These are phyloP conservation scores for Bipolaris sorokiniana DNA, from an alignment of 2,329 filamentous ascomycete species.

Conservation along the genomic window DNA sequence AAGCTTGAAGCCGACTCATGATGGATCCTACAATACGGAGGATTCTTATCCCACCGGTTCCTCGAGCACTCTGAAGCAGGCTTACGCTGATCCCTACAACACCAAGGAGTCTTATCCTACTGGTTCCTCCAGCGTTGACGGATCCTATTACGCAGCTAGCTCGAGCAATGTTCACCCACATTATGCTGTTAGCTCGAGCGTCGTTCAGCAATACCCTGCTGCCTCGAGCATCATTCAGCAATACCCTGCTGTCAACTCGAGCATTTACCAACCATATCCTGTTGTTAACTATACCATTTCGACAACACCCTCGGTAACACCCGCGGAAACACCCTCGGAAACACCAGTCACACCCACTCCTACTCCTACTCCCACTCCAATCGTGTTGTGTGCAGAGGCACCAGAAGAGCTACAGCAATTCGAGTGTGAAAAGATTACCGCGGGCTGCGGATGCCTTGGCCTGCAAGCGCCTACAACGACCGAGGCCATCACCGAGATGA, in stretches of 20 bases:
- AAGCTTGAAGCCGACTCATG: neutral
- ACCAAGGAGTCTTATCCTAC: neutral
- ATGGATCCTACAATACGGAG: neutral
- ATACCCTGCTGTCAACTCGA: neutral
- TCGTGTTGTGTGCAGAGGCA: neutral
- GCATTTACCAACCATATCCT: neutral
- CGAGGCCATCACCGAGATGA: neutral
- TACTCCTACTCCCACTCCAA: neutral
- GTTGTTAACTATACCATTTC: neutral
- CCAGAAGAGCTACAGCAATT: neutral
- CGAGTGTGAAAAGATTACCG: neutral
- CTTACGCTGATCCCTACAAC: neutral
- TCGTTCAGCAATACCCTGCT: too few species aligned
- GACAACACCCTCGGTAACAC: neutral
- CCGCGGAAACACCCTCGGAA: neutral
- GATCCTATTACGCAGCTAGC: neutral
- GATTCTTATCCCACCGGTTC: neutral
- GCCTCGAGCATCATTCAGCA: too few species aligned
- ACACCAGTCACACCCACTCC: neutral
- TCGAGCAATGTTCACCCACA: neutral
- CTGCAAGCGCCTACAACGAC: neutral
- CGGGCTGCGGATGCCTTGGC: constrained; percentile 1
- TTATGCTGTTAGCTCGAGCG: neutral
- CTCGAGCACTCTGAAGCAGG: neutral
- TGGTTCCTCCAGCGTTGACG: neutral